Evolutionary conservation across 176 grass and related monocot genomes (phyloP), one percentile per base, ranked within the genome.

Genomic region (Avena eriantha): DNA sequence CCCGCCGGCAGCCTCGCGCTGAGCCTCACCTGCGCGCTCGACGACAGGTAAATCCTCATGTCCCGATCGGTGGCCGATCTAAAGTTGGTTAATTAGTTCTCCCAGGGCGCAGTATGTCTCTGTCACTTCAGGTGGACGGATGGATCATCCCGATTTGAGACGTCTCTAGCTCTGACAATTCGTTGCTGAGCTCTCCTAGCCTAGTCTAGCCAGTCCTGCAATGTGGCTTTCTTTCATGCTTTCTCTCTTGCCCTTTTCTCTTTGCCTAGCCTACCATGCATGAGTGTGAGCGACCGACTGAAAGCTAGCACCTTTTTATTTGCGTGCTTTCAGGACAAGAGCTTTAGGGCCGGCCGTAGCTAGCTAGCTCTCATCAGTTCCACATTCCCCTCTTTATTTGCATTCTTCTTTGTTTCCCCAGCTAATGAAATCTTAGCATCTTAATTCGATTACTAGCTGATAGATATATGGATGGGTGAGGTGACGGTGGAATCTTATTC

Each of bases 21-120:
- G 29, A 95, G 91, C 69, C 93, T 98, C 82, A 94, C 85, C 60
- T 92, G 88, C 77, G 82, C 89, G 85, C 81, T 88, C 60, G 85
- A 91, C 69, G 91, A 92, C 86, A 94, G 96, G 96, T 98, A 95
- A 86, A 84, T 84, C 80, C 65, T 5, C 1, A 33, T 7, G 47
- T 89, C 57, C 82, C 69, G 8, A 77, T 34, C 59, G 11, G 11
- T 22, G 56, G n/a, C 31, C n/a, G 55, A 73, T 83, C 64, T 46
- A 80, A 87, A 87, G 56, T 3, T 56, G 84, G 84, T 73, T 79
- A 85, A 41, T 41, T 41, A 49, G 33, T 74, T 58, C 74, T 17
- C 0, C 47, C 73, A 53, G 46, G 64, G 69, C 53, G 35, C 55
- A 84, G 67, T 17, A 79, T 76, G 89, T 87, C 59, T 49, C 58